Percentiles rank a stretch among this genome's conserved stretches.
phyloP scores from a whole-genome alignment of 768 basidiomycete genomes.

The Strobilomyces confusus region DNA sequence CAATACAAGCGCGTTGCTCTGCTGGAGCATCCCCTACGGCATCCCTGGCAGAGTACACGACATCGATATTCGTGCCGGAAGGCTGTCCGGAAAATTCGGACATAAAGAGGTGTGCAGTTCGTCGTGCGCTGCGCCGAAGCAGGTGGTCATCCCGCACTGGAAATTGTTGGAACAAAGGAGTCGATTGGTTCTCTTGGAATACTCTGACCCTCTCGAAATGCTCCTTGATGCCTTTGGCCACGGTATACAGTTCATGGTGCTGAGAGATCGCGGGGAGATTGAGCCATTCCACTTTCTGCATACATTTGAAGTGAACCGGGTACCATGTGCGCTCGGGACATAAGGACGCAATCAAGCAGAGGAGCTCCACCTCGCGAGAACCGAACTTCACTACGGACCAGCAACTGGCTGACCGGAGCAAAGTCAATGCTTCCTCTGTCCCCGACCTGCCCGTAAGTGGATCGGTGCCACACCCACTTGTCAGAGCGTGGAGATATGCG shows the following conservation, averaged over 20 bases:
- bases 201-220: constrained; percentile 17
- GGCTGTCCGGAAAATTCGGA: constrained; percentile 4
- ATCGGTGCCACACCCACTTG: constrained; percentile 39
- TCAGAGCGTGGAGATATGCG: constrained; percentile 44
- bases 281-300: constrained; percentile 39
- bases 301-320: constrained; percentile 34
- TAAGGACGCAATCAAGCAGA: constrained; percentile 33
- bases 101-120: constrained; percentile 14
- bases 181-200: constrained; percentile 4
- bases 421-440: constrained; percentile 39
- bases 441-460: constrained; percentile 42
- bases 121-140: constrained; percentile 16
- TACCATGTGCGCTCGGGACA: constrained; percentile 37
- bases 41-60: constrained; percentile 13
- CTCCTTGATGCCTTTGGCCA: constrained; percentile 28
- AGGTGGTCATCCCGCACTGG: constrained; percentile 9
- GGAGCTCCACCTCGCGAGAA: constrained; percentile 25
- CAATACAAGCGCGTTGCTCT: constrained; percentile 18
- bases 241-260: constrained; percentile 26
- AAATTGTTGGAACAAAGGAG: constrained; percentile 1
- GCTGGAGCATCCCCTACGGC: not conserved
- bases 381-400: constrained; percentile 39
- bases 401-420: constrained; percentile 36
- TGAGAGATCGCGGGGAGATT: constrained; percentile 25
- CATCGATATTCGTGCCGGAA: not conserved